A percentile compares a stretch with the other conserved stretches of the same genome.
phyloP scores from a whole-genome alignment of 2,329 filamentous ascomycete genomes.

The Bipolaris cookei region DNA sequence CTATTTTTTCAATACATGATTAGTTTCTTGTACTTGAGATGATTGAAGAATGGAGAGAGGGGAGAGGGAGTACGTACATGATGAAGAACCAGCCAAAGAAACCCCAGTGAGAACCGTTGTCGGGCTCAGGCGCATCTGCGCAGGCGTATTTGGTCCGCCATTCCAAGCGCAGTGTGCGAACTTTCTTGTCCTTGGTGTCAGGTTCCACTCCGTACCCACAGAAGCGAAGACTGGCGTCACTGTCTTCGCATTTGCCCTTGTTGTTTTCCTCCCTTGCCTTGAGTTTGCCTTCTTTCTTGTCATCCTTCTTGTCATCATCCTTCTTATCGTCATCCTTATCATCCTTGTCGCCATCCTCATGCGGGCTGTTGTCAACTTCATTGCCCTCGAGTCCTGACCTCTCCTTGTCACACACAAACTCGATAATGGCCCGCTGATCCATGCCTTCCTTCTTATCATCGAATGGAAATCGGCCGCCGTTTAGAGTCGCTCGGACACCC shows the following conservation, averaged over 20 bases:
- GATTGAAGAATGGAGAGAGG: not conserved
- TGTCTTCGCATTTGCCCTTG: conserved; percentile 43
- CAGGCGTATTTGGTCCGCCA: conserved; percentile 93
- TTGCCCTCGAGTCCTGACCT: conserved; percentile 74
- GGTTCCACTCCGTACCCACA: conserved; percentile 69
- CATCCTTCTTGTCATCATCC: conserved; percentile 53
- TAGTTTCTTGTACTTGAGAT: not conserved
- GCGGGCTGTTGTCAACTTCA: conserved; percentile 65
- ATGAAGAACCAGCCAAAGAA: conserved; percentile 98
- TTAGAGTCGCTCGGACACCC: conserved; percentile 73
- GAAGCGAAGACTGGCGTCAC: conserved; percentile 70
- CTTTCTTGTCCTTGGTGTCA: conserved; percentile 54
- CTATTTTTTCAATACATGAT: conserved; percentile 54
- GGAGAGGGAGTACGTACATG: conserved; percentile 66
- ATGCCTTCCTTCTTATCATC: conserved; percentile 55
- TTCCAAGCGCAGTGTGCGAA: conserved; percentile 72
- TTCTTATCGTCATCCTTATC: conserved; percentile 39
- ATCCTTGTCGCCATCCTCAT: conserved; percentile 59
- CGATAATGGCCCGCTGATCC: conserved; percentile 77
- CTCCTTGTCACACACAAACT: conserved; percentile 80
- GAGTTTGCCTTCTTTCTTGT: conserved; percentile 33
- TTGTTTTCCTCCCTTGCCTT: conserved; percentile 41
- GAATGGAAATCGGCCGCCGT: conserved; percentile 61
- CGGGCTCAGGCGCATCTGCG: conserved; percentile 52
- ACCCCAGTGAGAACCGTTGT: conserved; percentile 73